phyloP scores from a whole-genome alignment of 352 stramenopile genomes.

The Pythium aphanidermatum region DNA sequence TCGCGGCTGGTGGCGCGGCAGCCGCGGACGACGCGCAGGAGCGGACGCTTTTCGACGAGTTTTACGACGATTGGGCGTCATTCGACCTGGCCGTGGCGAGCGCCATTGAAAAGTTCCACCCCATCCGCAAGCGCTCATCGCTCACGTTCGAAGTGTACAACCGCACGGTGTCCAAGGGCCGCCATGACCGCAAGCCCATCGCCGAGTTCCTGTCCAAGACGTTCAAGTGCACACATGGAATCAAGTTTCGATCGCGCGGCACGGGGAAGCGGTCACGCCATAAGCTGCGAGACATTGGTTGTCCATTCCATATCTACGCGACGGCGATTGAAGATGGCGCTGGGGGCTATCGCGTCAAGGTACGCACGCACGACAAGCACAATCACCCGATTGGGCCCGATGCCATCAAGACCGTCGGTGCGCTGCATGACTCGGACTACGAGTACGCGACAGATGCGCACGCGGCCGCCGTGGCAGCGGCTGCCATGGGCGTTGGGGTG shows the following conservation, averaged over 20 bases:
- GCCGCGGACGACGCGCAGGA: too few relatives aligned
- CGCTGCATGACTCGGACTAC: constrained; percentile 56
- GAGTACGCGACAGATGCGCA: constrained; percentile 29
- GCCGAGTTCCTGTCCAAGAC: constrained; percentile 78
- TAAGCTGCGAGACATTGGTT: constrained; percentile 67
- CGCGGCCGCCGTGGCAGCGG: background rate
- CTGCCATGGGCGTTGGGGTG: constrained; percentile 2
- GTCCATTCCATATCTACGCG: constrained; percentile 76
- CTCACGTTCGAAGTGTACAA: constrained; percentile 85
- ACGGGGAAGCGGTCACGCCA: constrained; percentile 62
- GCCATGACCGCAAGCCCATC: constrained; percentile 65
- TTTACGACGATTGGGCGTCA: constrained; percentile 65
- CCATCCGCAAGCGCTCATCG: constrained; percentile 77
- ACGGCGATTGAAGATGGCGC: constrained; percentile 53
- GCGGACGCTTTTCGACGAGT: constrained; percentile 57
- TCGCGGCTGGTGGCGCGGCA: background rate
- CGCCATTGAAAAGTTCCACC: constrained; percentile 60
- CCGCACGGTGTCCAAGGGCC: constrained; percentile 78
- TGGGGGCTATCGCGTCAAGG: constrained; percentile 68
- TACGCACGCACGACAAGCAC: constrained; percentile 66
- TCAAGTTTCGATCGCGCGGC: constrained; percentile 72
- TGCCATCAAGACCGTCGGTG: constrained; percentile 44
- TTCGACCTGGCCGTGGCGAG: constrained; percentile 59
- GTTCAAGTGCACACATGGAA: constrained; percentile 81
- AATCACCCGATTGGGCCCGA: constrained; percentile 73